phyloP scores from a whole-genome alignment of 2,329 filamentous ascomycete species.

The Diplodia sapinea region DNA sequence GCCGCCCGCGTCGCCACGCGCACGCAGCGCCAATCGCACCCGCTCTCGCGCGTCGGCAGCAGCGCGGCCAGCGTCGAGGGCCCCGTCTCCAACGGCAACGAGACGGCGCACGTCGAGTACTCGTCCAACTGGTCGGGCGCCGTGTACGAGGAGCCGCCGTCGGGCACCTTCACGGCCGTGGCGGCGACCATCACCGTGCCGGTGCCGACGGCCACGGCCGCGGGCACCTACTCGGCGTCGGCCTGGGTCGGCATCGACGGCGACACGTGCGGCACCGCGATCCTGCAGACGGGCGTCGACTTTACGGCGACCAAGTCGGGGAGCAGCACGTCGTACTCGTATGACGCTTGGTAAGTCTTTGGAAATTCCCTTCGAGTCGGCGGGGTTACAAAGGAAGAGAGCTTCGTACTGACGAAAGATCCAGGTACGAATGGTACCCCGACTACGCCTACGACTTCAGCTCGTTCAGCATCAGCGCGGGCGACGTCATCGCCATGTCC shows the following conservation, averaged over 20 bases:
- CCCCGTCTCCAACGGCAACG: slow-evolving; percentile 47
- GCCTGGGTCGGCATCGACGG: slow-evolving; percentile 69
- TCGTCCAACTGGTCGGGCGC: slow-evolving; percentile 64
- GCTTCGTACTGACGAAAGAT: neutral
- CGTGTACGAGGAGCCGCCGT: slow-evolving; percentile 51
- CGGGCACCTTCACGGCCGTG: slow-evolving; percentile 59
- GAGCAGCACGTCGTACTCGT: slow-evolving; percentile 44
- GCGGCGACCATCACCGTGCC: slow-evolving; percentile 62
- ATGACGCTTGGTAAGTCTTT: slow-evolving; percentile 58
- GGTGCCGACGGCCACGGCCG: slow-evolving; percentile 51
- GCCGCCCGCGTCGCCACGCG: slow-evolving; percentile 45
- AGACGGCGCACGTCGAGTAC: slow-evolving; percentile 56
- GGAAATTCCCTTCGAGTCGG: too few relatives aligned
- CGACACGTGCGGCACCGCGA: slow-evolving; percentile 60
- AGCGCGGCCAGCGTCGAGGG: slow-evolving; percentile 66
- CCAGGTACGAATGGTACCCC: slow-evolving; percentile 51
- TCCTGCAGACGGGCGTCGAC: slow-evolving; percentile 65
- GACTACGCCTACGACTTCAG: slow-evolving; percentile 62
- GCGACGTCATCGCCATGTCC: slow-evolving; percentile 53
- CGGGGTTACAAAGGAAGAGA: too few relatives aligned
- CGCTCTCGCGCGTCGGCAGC: neutral
- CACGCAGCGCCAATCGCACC: slow-evolving; percentile 33
- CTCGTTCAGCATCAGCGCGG: slow-evolving; percentile 46
- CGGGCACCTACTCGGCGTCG: slow-evolving; percentile 54
- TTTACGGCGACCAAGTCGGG: slow-evolving; percentile 52